These are phyloP conservation scores for Solanum appendiculatum DNA, from an alignment of 257 asterid genomes.

Conservation along the genomic window DNA sequence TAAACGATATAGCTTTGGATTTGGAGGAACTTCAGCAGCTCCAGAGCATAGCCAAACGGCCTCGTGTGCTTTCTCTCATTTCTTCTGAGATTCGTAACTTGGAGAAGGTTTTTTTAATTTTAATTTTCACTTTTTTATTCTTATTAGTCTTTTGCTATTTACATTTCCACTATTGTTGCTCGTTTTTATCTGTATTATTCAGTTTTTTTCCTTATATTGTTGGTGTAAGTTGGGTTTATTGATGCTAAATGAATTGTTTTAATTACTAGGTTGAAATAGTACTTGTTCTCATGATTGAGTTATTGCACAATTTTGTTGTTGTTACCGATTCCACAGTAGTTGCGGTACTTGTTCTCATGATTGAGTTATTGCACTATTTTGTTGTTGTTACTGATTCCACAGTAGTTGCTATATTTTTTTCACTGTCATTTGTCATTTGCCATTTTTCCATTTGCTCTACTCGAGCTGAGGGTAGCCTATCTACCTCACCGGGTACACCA, in stretches of 20 bases:
- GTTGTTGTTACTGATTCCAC: too few relatives aligned
- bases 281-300: background rate
- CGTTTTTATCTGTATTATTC: background rate
- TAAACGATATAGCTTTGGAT: slow-evolving; percentile 53
- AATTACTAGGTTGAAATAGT: background rate
- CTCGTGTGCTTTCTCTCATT: slow-evolving; percentile 59
- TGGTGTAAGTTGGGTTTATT: background rate
- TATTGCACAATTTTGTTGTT: too few relatives aligned
- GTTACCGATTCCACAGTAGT: too few relatives aligned
- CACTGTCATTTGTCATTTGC: too few relatives aligned
- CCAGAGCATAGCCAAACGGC: slow-evolving; percentile 70
- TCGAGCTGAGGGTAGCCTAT: background rate
- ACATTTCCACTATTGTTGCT: background rate
- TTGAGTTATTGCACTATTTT: too few relatives aligned
- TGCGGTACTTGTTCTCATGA: too few relatives aligned
- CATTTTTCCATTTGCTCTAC: background rate
- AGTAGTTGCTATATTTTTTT: too few relatives aligned
- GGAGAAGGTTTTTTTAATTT: slow-evolving; percentile 40
- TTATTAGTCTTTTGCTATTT: background rate
- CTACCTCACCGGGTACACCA: too few relatives aligned
- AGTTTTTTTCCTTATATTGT: background rate
- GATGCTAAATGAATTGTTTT: background rate
- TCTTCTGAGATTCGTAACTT: slow-evolving; percentile 55
- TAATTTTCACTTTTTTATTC: background rate
- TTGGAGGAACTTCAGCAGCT: slow-evolving; percentile 76